Percentiles rank a stretch among this genome's conserved stretches.
Conservation (phyloP, 2,329 filamentous ascomycete species). For the Westerdykella aurantiaca region DNA sequence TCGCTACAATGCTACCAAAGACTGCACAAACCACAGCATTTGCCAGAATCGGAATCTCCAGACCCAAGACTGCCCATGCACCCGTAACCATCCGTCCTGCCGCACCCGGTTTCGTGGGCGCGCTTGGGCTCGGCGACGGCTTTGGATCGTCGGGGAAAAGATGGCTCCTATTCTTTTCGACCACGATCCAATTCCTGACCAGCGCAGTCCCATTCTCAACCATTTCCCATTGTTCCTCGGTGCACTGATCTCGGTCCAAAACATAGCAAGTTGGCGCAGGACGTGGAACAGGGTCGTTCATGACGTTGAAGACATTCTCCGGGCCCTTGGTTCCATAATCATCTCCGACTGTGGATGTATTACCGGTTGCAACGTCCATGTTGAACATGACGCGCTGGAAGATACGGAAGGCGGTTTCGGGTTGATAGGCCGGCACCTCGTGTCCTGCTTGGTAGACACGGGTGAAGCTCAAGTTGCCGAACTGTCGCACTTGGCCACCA, state of each 20-base stretch:
- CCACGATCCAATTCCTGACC: conserved; percentile 31
- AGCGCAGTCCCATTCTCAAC: conserved; percentile 29
- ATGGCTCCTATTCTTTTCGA: conserved; percentile 27
- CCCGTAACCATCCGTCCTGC: conserved; percentile 3
- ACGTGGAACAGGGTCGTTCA: conserved; percentile 39
- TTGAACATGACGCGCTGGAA: conserved; percentile 50
- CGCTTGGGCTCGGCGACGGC: conserved; percentile 8
- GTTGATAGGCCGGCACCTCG: conserved; percentile 44
- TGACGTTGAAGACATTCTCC: conserved; percentile 40
- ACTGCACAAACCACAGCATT: conserved; percentile 7
- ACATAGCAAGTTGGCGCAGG: conserved; percentile 36
- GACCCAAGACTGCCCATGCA: conserved; percentile 1
- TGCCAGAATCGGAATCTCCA: conserved; percentile 4
- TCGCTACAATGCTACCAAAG: conserved; percentile 8
- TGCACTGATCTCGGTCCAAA: conserved; percentile 25
- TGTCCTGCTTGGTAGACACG: conserved; percentile 51
- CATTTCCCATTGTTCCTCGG: conserved; percentile 25
- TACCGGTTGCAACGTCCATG: conserved; percentile 51
- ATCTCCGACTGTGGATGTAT: conserved; percentile 38
- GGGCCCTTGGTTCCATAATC: conserved; percentile 34
- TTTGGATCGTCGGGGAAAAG: conserved; percentile 24
- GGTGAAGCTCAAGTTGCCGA: conserved; percentile 57
- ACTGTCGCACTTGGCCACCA: conserved; percentile 69
- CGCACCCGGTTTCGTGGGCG: conserved; percentile 7
- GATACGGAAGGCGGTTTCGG: conserved; percentile 48